These are phyloP conservation scores for Sarcodon aspratus DNA, from an alignment of 768 basidiomycete species.

Conservation along the genomic window DNA sequence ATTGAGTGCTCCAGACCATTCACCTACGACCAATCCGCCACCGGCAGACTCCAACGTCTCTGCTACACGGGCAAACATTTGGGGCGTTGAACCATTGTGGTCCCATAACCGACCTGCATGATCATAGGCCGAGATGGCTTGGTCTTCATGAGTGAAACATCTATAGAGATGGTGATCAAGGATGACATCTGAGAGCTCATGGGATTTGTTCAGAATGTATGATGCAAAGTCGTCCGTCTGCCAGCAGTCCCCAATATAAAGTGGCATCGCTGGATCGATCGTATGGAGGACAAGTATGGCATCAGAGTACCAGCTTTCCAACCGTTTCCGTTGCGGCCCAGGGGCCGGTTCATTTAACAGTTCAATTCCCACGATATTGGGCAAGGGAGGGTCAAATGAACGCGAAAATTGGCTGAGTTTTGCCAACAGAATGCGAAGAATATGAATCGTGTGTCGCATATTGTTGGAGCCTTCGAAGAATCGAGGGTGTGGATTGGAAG, in stretches of 20 bases:
- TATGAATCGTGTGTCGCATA: slow-evolving; percentile 33
- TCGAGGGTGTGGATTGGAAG: slow-evolving; percentile 32
- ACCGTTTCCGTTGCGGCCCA: slow-evolving; percentile 28
- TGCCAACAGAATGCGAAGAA: slow-evolving; percentile 33
- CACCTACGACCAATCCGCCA: slow-evolving; percentile 57
- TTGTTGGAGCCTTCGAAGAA: slow-evolving; percentile 37
- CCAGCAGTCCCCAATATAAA: slow-evolving; percentile 76
- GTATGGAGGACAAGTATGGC: slow-evolving; percentile 41
- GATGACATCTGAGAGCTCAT: slow-evolving; percentile 24
- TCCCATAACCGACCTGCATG: slow-evolving; percentile 41
- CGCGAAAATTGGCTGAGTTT: slow-evolving; percentile 21
- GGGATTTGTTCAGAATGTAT: slow-evolving; percentile 25
- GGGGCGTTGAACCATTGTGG: slow-evolving; percentile 24
- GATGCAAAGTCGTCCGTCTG: slow-evolving; percentile 49
- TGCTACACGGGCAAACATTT: slow-evolving; percentile 26
- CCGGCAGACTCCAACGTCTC: slow-evolving; percentile 23
- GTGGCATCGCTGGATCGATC: slow-evolving; percentile 44
- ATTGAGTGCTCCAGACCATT: slow-evolving; percentile 73
- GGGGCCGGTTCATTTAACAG: slow-evolving; percentile 52
- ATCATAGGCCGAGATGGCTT: slow-evolving; percentile 33
- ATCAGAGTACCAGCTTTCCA: slow-evolving; percentile 53
- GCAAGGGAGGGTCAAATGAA: slow-evolving; percentile 23
- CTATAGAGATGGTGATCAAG: slow-evolving; percentile 81
- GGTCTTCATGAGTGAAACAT: slow-evolving; percentile 60
- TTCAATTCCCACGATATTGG: slow-evolving; percentile 44